Percentiles rank a stretch among this genome's conserved stretches.
Conservation (phyloP, 768 basidiomycete genomes). For the Lactarius quietus region DNA sequence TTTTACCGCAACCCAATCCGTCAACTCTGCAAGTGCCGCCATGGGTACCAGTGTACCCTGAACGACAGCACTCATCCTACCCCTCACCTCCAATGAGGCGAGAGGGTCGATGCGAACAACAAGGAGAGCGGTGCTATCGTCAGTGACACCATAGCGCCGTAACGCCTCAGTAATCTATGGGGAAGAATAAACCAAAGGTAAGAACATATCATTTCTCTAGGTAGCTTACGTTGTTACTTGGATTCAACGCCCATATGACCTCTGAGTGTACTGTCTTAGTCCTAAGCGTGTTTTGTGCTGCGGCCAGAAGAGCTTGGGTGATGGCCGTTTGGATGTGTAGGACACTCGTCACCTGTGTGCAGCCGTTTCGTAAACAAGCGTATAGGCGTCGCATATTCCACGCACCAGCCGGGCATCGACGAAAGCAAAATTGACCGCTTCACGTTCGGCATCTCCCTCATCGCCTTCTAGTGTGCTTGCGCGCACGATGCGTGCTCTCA, state of each 20-base stretch:
- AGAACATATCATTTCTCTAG: not conserved
- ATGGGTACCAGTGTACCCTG: constrained; percentile 53
- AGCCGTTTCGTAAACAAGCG: constrained; percentile 1
- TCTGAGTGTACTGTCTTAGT: constrained; percentile 92
- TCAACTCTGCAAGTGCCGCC: constrained; percentile 41
- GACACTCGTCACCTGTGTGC: constrained; percentile 68
- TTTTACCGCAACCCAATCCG: constrained; percentile 70
- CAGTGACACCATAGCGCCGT: constrained; percentile 78
- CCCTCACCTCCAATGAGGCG: constrained; percentile 40
- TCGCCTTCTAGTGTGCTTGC: constrained; percentile 59
- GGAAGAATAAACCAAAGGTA: not conserved
- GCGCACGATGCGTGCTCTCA: constrained; percentile 64
- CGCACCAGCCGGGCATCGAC: constrained; percentile 77
- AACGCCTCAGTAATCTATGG: constrained; percentile 86
- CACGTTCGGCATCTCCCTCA: constrained; percentile 64
- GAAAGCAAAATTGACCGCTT: constrained; percentile 87
- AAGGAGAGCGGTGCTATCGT: constrained; percentile 57
- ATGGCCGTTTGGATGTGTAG: constrained; percentile 83
- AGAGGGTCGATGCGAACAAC: constrained; percentile 63
- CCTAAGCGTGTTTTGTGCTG: constrained; percentile 53
- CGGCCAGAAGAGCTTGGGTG: constrained; percentile 73
- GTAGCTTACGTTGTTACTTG: constrained; percentile 72
- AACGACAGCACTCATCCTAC: constrained; percentile 56
- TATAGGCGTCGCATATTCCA: not conserved
- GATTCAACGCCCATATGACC: constrained; percentile 82